Evolutionary conservation across 768 basidiomycete species (phyloP).

Genomic region (Phaeotremella skinneri): DNA sequence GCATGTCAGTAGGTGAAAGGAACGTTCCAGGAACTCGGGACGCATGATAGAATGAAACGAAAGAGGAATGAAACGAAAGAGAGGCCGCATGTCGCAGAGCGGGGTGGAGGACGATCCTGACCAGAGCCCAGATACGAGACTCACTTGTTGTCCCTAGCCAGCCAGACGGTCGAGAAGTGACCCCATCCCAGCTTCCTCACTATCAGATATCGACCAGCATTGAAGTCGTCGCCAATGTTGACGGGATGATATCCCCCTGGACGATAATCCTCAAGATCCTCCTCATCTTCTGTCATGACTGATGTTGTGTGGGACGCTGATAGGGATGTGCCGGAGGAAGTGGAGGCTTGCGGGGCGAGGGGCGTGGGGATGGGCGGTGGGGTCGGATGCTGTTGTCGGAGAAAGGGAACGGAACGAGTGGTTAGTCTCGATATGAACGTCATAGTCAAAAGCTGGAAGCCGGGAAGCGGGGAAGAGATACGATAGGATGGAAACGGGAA

Average conservation of each 20-base stretch:
- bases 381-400: background rate
- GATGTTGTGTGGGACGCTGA: conserved; percentile 41
- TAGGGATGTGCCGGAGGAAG: conserved; percentile 32
- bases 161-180: conserved; percentile 53
- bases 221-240: conserved; percentile 78
- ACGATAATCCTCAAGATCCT: conserved; percentile 83
- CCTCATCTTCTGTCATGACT: conserved; percentile 54
- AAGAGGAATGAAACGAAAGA: background rate
- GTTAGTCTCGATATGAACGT: background rate
- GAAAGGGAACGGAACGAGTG: background rate
- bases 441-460: too few species aligned
- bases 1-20: background rate
- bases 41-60: background rate
- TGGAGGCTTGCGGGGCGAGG: conserved; percentile 24
- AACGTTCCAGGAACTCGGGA: background rate
- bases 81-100: background rate
- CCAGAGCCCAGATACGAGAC: conserved; percentile 14
- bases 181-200: conserved; percentile 78
- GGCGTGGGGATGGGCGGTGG: conserved; percentile 6
- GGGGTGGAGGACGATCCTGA: background rate
- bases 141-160: conserved; percentile 52
- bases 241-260: conserved; percentile 65
- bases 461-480: too few species aligned
- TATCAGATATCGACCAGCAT: conserved; percentile 76
- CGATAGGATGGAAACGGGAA: too few species aligned